A percentile compares a stretch with the other conserved stretches of the same genome.
Conservation (phyloP, 495 filamentous ascomycete genomes). For the Darksidea phi region DNA sequence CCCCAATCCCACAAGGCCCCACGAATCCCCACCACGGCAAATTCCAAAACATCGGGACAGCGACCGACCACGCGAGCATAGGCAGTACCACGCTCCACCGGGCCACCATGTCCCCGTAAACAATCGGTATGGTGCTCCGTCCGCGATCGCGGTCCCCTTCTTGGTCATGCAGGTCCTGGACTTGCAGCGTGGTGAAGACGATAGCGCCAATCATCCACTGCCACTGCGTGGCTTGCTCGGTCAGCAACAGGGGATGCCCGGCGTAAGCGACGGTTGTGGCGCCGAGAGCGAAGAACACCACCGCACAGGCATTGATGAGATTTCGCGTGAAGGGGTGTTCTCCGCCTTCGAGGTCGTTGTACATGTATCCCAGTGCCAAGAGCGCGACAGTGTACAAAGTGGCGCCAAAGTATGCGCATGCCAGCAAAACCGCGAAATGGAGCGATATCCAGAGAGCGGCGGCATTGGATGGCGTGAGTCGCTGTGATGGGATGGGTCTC, state of each 20-base stretch:
- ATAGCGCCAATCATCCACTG: conserved; percentile 46
- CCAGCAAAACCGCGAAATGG: background rate
- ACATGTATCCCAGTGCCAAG: conserved; percentile 49
- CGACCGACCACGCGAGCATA: conserved; percentile 46
- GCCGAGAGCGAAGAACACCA: conserved; percentile 42
- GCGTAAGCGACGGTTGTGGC: conserved; percentile 28
- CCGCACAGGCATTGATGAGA: conserved; percentile 49
- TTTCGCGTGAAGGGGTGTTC: conserved; percentile 47
- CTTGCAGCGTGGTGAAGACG: conserved; percentile 53
- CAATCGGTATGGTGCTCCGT: conserved; percentile 46
- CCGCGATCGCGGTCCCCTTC: conserved; percentile 49
- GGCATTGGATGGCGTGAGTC: conserved; percentile 45
- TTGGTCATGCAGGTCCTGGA: conserved; percentile 54
- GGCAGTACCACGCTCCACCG: conserved; percentile 45
- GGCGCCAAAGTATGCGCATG: background rate
- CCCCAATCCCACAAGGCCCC: no score
- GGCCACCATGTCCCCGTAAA: conserved; percentile 48
- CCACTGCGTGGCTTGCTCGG: conserved; percentile 44
- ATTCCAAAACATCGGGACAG: no score
- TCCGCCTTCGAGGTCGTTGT: conserved; percentile 55
- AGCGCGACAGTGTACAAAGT: background rate
- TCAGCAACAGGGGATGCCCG: conserved; percentile 3
- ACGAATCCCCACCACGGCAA: no score
- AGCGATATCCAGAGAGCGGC: background rate
- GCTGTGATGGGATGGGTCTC: conserved; percentile 51